Conservation (phyloP, 805 yeast species). For the Candida insectorum region DNA sequence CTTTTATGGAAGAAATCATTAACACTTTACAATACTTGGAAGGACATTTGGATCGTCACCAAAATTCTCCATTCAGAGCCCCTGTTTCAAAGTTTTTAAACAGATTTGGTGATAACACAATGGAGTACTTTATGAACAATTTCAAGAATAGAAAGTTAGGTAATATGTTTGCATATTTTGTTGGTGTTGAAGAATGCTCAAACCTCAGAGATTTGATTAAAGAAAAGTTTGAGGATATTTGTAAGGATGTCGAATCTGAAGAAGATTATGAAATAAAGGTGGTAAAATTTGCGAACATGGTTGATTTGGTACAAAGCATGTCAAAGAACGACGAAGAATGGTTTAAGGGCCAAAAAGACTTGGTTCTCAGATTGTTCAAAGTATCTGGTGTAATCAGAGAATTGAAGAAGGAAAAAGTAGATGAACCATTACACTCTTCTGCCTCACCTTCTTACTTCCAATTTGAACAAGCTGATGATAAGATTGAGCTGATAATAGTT, state of each 20-base stretch:
- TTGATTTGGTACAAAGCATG: slow-evolving; percentile 61
- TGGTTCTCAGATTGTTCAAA: slow-evolving; percentile 41
- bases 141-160: slow-evolving; percentile 64
- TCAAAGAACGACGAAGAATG: slow-evolving; percentile 51
- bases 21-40: slow-evolving; percentile 75
- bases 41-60: slow-evolving; percentile 77
- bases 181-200: slow-evolving; percentile 50
- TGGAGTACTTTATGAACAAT: slow-evolving; percentile 64
- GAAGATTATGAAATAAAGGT: slow-evolving; percentile 51
- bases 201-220: slow-evolving; percentile 57
- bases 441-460: slow-evolving; percentile 66
- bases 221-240: slow-evolving; percentile 47
- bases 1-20: slow-evolving; percentile 85
- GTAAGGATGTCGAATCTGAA: slow-evolving; percentile 47
- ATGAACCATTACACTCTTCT: slow-evolving; percentile 33
- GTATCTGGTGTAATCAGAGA: slow-evolving; percentile 14
- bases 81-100: slow-evolving; percentile 86
- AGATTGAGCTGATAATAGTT: slow-evolving; percentile 47
- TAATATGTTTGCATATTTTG: slow-evolving; percentile 63
- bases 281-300: slow-evolving; percentile 66
- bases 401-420: slow-evolving; percentile 16
- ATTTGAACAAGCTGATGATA: slow-evolving; percentile 63
- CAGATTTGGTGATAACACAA: slow-evolving; percentile 73
- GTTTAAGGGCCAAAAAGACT: slow-evolving; percentile 50
- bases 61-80: slow-evolving; percentile 83